Conservation (phyloP, 306 rosid species). For the Prunus salicina region DNA sequence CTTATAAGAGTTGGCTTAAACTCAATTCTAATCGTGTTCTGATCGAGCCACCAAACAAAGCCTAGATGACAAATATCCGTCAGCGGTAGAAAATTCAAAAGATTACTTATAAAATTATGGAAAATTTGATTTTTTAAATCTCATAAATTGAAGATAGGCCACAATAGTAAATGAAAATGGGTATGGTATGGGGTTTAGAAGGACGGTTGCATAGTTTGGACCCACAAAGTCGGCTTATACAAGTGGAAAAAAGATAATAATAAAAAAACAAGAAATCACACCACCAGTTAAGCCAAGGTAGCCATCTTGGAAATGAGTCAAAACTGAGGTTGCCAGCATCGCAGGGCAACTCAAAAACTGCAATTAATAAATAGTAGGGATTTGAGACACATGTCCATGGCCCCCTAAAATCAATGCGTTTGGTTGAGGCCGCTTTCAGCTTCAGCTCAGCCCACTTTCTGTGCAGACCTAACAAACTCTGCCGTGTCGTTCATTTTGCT, state of each 20-base stretch:
- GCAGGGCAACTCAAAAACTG: background rate
- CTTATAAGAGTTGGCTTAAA: no score
- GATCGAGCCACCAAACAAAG: no score
- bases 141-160: background rate
- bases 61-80: no score
- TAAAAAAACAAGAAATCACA: background rate
- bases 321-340: slow-evolving; percentile 2
- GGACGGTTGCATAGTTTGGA: background rate
- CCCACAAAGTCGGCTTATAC: background rate
- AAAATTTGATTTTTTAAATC: no score
- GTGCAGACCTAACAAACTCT: background rate
- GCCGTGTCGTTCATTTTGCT: no score
- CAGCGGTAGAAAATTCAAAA: no score
- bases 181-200: background rate
- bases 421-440: background rate
- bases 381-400: background rate
- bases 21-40: no score
- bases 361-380: background rate
- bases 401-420: slow-evolving; percentile 1
- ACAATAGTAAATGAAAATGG: background rate
- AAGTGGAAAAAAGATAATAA: background rate
- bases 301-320: background rate
- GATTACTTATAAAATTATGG: no score
- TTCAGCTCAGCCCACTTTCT: background rate
- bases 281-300: background rate